Evolutionary conservation across 2,329 filamentous ascomycete species (phyloP), one percentile per base, ranked within the genome.

Genomic region (Dothistroma septosporum): DNA sequence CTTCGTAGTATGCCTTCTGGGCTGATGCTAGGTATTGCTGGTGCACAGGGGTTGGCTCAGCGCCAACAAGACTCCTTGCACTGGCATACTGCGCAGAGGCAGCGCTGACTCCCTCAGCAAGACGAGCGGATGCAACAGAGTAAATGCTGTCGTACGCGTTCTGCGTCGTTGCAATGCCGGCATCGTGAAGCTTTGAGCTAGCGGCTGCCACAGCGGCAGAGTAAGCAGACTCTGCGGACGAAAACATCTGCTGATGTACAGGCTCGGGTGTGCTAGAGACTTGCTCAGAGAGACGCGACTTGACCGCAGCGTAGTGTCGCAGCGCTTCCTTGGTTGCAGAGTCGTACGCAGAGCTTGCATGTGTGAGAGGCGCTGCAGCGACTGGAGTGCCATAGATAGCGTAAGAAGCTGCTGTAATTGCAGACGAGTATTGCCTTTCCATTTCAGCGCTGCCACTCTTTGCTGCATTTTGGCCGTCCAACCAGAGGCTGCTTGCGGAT

Each of bases 1-100:
- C 90, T 64, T 91, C 88, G 68, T 91, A 92, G 74, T 93, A 93
- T 60, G 88, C 78, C 81, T 87, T 72, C 80, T 85, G 72, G 78
- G 84, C 76, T 80, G 83, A 79, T 76, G 87, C 74, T 77, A 87
- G 62, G 74, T 82, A 74, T 71, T 79, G 74, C 68, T 85, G 65
- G 76, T 85, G 65, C 73, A 80, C 78, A 31, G 78, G 77, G 1
- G 87, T 86, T 1, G 87, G 83, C 46, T 87, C 83, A 14, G 85
- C 81, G 21, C 87, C 84, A 46, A 88, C 78, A 31, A 85, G 87
- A 57, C 85, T 80, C 73, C 87, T 86, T n/a, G 86, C 86, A 57
- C 79, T 84, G 53, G 86, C 82, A 66, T 90, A 90, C 63, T 91
- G 88, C 32, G 86, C 82, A 57, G 88, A 88, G 6, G 90, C 90